These are phyloP conservation scores for Kwoniella sp. DNA, from an alignment of 768 basidiomycete species.

Conservation along the genomic window DNA sequence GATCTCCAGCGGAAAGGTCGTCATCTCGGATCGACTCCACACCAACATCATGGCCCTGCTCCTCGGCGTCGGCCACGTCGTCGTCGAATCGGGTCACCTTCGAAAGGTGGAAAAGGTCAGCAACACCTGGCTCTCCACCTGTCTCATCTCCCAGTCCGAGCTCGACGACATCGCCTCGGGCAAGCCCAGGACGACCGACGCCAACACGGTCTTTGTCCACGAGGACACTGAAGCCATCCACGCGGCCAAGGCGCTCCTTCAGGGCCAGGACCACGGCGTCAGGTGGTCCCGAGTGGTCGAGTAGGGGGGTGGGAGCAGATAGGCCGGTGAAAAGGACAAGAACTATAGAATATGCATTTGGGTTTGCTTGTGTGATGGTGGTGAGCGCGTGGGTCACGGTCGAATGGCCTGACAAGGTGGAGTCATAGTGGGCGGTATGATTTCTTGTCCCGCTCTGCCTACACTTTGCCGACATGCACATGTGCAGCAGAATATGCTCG, in stretches of 20 bases:
- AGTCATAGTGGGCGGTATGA: no score
- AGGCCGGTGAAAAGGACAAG: background rate
- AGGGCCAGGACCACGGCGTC: background rate
- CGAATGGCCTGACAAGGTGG: no score
- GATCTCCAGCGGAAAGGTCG: background rate
- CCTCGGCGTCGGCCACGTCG: conserved; percentile 3
- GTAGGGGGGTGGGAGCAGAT: background rate
- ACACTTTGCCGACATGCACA: no score
- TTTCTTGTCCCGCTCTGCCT: no score
- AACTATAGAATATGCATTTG: background rate
- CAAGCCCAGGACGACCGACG: conserved; percentile 4
- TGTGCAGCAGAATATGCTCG: no score
- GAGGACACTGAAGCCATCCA: conserved; percentile 1
- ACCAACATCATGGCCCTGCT: conserved; percentile 7
- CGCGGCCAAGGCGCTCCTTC: background rate
- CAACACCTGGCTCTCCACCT: conserved; percentile 3
- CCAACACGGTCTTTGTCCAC: conserved; percentile 9
- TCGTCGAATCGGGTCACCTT: conserved; percentile 1
- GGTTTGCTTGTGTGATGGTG: no score
- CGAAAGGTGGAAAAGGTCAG: conserved; percentile 7
- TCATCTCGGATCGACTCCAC: conserved; percentile 9
- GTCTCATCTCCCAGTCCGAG: background rate
- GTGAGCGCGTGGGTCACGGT: no score
- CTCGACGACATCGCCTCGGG: background rate
- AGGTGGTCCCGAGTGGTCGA: conserved; percentile 1